These are phyloP conservation scores for Pseudofabraea citricarpa DNA, from an alignment of 2,329 filamentous ascomycete species.

Conservation along the genomic window DNA sequence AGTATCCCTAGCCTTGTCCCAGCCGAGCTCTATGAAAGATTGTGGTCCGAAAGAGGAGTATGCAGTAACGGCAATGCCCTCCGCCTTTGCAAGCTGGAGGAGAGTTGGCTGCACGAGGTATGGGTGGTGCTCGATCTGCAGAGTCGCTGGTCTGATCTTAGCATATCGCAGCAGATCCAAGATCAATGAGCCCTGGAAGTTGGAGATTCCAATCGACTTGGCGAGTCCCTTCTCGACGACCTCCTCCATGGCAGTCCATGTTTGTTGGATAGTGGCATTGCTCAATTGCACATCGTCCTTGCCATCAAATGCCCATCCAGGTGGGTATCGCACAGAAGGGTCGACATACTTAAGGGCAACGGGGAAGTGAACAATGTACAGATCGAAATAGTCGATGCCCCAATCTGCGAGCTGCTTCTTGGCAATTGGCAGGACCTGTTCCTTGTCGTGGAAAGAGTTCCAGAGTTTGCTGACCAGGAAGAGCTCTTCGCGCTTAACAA, in stretches of 20 bases:
- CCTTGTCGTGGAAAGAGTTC: constrained; percentile 83
- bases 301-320: constrained; percentile 68
- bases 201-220: constrained; percentile 73
- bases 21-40: constrained; percentile 72
- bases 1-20: constrained; percentile 60
- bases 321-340: constrained; percentile 73
- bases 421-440: constrained; percentile 70
- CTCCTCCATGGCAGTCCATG: constrained; percentile 75
- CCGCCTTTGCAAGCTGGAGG: constrained; percentile 61
- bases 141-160: constrained; percentile 66
- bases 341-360: constrained; percentile 82
- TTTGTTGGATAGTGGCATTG: constrained; percentile 73
- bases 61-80: constrained; percentile 72
- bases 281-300: constrained; percentile 55
- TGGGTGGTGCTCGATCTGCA: constrained; percentile 89
- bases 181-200: constrained; percentile 74
- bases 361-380: constrained; percentile 88
- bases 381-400: constrained; percentile 84
- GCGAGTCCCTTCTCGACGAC: constrained; percentile 66
- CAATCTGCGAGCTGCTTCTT: constrained; percentile 76
- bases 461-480: constrained; percentile 93
- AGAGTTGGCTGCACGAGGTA: constrained; percentile 75
- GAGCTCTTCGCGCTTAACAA: constrained; percentile 80
- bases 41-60: constrained; percentile 82
- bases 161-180: constrained; percentile 79